A percentile compares a stretch with the other conserved stretches of the same genome.
Evolutionary conservation across 352 stramenopile species (phyloP).

Genomic region (Phytophthora fragariae): DNA sequence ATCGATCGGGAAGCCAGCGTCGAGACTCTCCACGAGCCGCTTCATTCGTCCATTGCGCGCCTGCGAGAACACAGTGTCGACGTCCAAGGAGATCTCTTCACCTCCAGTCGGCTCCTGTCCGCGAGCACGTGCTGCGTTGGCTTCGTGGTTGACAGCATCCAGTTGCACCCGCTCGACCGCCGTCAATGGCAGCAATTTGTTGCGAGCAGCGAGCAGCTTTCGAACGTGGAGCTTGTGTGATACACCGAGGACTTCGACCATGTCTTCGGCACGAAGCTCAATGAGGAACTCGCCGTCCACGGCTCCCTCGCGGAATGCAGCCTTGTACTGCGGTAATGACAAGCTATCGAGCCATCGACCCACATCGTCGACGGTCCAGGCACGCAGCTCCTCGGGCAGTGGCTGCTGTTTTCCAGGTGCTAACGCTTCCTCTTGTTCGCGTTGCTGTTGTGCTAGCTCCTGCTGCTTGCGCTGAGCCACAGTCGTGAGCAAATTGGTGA

Average conservation of each 20-base stretch:
- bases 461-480: constrained; percentile 79
- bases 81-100: constrained; percentile 43
- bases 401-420: constrained; percentile 55
- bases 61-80: constrained; percentile 91
- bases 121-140: constrained; percentile 44
- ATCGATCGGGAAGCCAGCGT: constrained; percentile 91
- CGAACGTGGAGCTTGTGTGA: constrained; percentile 93
- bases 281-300: constrained; percentile 94
- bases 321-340: constrained; percentile 92
- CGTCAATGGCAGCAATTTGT: constrained; percentile 90
- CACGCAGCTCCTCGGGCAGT: constrained; percentile 72
- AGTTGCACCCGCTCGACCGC: constrained; percentile 78
- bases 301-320: constrained; percentile 88
- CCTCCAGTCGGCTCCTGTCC: constrained; percentile 29
- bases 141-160: constrained; percentile 64
- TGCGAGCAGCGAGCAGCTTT: constrained; percentile 88
- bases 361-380: constrained; percentile 93
- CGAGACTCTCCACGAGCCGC: constrained; percentile 89
- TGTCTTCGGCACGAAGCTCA: constrained; percentile 92
- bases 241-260: constrained; percentile 91
- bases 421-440: constrained; percentile 71
- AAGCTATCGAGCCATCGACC: constrained; percentile 92
- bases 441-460: constrained; percentile 64
- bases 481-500: constrained; percentile 65
- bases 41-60: constrained; percentile 91